Percentiles rank a stretch among this genome's conserved stretches.
phyloP scores from a whole-genome alignment of 2,329 filamentous ascomycete genomes.

The Colletotrichum sojae region DNA sequence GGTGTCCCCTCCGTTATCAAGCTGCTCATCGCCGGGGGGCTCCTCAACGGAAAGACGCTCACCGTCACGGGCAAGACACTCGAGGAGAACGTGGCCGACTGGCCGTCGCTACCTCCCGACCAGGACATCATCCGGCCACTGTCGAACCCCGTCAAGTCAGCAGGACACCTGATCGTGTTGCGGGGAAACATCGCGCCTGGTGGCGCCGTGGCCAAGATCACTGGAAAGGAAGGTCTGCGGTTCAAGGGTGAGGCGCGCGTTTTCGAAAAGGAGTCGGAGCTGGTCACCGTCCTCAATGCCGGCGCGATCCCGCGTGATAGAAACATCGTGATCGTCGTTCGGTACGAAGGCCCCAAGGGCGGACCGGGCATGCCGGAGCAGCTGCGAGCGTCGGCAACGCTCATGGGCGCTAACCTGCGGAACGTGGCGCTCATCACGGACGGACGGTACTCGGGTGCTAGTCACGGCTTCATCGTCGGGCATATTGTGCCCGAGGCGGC shows the following conservation, averaged over 20 bases:
- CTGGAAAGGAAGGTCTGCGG: conserved; percentile 88
- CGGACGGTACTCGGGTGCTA: conserved; percentile 89
- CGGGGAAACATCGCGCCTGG: conserved; percentile 89
- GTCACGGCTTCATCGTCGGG: conserved; percentile 93
- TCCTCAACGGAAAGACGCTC: conserved; percentile 83
- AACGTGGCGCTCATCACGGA: conserved; percentile 95
- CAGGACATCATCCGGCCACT: conserved; percentile 89
- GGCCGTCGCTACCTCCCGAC: conserved; percentile 81
- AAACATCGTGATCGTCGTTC: conserved; percentile 89
- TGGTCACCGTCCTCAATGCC: conserved; percentile 82
- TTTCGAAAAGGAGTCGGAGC: conserved; percentile 87
- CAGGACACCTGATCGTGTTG: conserved; percentile 90
- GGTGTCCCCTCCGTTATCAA: conserved; percentile 90
- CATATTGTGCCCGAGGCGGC: conserved; percentile 94
- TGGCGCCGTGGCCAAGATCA: conserved; percentile 95
- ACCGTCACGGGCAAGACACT: conserved; percentile 90
- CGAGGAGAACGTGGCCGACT: conserved; percentile 83
- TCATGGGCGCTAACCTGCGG: conserved; percentile 91
- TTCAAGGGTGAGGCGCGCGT: conserved; percentile 88
- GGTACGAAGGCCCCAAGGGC: conserved; percentile 96
- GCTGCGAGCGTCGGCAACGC: conserved; percentile 86
- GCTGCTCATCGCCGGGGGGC: conserved; percentile 80
- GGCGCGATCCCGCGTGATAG: conserved; percentile 72
- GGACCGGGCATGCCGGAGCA: conserved; percentile 98
- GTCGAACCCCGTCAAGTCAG: conserved; percentile 79